Conservation (phyloP, 371 early-diverging fungal species). For the Dinochytrium kinnereticum region DNA sequence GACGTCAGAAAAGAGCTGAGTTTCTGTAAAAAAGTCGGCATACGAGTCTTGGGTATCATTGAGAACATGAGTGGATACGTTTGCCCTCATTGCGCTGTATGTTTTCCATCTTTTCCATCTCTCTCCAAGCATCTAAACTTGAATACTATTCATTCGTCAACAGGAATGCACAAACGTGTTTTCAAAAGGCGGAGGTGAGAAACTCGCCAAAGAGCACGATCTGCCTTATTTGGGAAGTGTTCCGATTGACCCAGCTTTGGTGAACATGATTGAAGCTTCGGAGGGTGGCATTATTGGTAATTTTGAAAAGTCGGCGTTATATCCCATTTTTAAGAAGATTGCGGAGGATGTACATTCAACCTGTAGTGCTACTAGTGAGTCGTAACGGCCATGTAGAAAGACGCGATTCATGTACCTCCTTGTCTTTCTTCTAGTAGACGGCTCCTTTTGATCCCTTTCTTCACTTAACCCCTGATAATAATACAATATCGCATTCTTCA, state of each 20-base stretch:
- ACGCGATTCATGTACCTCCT: too few relatives aligned
- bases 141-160: neutral
- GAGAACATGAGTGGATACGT: slow-evolving; percentile 99
- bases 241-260: slow-evolving; percentile 84
- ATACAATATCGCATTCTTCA: too few relatives aligned
- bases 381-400: too few relatives aligned
- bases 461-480: too few relatives aligned
- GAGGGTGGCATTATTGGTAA: neutral
- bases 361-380: neutral
- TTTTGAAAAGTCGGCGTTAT: slow-evolving; percentile 65
- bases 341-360: slow-evolving; percentile 51
- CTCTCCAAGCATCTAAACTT: neutral
- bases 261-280: slow-evolving; percentile 65
- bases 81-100: slow-evolving; percentile 89
- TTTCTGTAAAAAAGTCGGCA: slow-evolving; percentile 91
- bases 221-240: slow-evolving; percentile 82
- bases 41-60: slow-evolving; percentile 93
- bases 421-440: too few relatives aligned
- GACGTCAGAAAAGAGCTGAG: slow-evolving; percentile 97
- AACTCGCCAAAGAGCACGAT: slow-evolving; percentile 79
- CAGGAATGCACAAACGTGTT: slow-evolving; percentile 92
- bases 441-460: too few relatives aligned
- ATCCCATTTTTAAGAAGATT: slow-evolving; percentile 65
- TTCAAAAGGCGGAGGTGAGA: slow-evolving; percentile 91
- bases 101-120: slow-evolving; percentile 22